Percentiles rank a stretch among this genome's conserved stretches.
phyloP scores from a whole-genome alignment of 805 yeast species.

The Suhomyces sp. region DNA sequence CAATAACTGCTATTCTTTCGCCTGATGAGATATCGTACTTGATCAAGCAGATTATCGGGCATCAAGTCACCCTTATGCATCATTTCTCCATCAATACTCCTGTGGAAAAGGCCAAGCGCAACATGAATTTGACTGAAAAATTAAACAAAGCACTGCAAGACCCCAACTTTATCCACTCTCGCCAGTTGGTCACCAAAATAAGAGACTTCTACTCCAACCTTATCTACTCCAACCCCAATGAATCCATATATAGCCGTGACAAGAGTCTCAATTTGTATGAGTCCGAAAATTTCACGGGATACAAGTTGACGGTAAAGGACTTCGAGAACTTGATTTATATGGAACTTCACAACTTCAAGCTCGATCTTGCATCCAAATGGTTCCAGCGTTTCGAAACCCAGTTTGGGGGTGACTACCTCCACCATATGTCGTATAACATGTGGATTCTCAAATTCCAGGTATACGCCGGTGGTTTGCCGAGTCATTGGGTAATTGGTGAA shows the following conservation, averaged over 20 bases:
- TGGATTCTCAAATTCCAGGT: slow-evolving; percentile 36
- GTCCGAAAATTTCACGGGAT: slow-evolving; percentile 11
- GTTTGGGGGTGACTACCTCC: slow-evolving; percentile 11
- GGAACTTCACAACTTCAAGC: slow-evolving; percentile 33
- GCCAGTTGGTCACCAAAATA: slow-evolving; percentile 15
- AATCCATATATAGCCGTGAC: slow-evolving; percentile 18
- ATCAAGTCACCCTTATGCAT: slow-evolving; percentile 16
- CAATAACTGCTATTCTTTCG: slow-evolving; percentile 8
- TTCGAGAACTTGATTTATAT: slow-evolving; percentile 37
- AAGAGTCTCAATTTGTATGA: slow-evolving; percentile 16
- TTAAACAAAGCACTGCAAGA: slow-evolving; percentile 2
- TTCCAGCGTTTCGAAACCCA: slow-evolving; percentile 30
- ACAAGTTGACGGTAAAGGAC: slow-evolving; percentile 22
- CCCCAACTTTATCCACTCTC: slow-evolving; percentile 9
- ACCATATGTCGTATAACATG: slow-evolving; percentile 27
- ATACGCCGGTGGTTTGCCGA: slow-evolving; percentile 30
- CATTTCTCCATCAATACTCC: slow-evolving; percentile 8
- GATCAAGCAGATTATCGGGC: slow-evolving; percentile 14
- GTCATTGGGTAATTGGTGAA: slow-evolving; percentile 26
- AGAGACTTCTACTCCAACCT: slow-evolving; percentile 25
- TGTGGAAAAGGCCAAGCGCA: slow-evolving; percentile 3
- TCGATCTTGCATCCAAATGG: slow-evolving; percentile 42
- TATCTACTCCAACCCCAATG: slow-evolving; percentile 14
- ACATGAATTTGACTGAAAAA: slow-evolving; percentile 4
- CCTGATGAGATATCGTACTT: slow-evolving; percentile 20